Percentiles rank a stretch among this genome's conserved stretches.
Evolutionary conservation across 192 early-diverging fungal genomes (phyloP).

Genomic region (Entomortierella lignicola): DNA sequence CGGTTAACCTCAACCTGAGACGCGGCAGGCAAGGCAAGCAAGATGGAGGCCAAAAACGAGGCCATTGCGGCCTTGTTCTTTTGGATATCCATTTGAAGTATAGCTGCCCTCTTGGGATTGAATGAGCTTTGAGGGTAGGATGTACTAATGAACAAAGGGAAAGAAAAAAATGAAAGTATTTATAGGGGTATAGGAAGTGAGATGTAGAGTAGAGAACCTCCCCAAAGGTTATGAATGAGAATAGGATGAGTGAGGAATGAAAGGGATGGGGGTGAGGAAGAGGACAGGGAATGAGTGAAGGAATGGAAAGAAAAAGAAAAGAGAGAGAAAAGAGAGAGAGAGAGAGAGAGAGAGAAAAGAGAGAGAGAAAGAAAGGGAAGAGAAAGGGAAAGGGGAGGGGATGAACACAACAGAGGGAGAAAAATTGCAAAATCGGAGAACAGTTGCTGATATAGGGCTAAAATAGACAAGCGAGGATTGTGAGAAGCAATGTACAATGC

Average conservation of each 20-base stretch:
- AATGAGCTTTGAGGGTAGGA: neutral
- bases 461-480: neutral
- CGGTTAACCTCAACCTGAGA: constrained; percentile 28
- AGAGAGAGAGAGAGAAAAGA: neutral
- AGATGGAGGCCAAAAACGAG: constrained; percentile 40
- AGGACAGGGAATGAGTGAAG: constrained; percentile 3
- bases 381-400: constrained; percentile 7
- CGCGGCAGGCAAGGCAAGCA: constrained; percentile 38
- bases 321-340: neutral
- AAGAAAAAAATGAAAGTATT: neutral
- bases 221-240: neutral
- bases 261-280: neutral
- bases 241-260: neutral
- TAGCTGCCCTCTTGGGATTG: constrained; percentile 9
- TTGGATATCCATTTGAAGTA: constrained; percentile 36
- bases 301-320: constrained; percentile 3
- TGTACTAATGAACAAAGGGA: neutral
- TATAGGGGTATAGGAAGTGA: constrained; percentile 11
- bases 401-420: constrained; percentile 17
- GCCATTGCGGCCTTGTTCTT: constrained; percentile 53
- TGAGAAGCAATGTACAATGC: neutral
- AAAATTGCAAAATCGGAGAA: neutral
- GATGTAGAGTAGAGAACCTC: neutral
- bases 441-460: neutral
- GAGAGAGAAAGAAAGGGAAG: neutral